phyloP scores from a whole-genome alignment of 805 yeast genomes.

The Saccharomyces mikatae region DNA sequence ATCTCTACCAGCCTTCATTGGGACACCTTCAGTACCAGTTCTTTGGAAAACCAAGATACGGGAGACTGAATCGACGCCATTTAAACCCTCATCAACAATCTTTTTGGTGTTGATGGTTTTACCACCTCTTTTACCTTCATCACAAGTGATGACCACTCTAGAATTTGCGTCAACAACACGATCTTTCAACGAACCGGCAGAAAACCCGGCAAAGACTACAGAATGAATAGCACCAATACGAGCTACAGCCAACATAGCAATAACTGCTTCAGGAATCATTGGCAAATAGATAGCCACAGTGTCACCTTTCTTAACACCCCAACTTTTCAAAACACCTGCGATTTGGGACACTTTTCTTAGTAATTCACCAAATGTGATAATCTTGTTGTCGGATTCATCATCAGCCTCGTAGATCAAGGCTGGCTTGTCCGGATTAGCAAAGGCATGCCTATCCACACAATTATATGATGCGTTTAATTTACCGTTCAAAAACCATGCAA shows the following conservation, averaged over 20 bases:
- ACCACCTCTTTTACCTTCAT: conserved; percentile 89
- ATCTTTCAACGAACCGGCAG: conserved; percentile 82
- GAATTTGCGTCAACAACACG: conserved; percentile 82
- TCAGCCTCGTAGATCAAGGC: conserved; percentile 92
- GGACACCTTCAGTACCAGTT: conserved; percentile 68
- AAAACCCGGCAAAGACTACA: conserved; percentile 94
- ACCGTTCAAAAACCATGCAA: conserved; percentile 93
- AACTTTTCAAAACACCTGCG: conserved; percentile 71
- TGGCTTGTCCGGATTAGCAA: conserved; percentile 72
- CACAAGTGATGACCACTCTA: conserved; percentile 79
- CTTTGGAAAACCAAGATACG: conserved; percentile 84
- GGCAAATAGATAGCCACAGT: conserved; percentile 95
- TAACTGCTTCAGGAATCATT: conserved; percentile 94
- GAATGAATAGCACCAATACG: conserved; percentile 95
- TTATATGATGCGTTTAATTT: conserved; percentile 87
- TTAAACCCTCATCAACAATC: conserved; percentile 90
- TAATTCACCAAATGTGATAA: conserved; percentile 78
- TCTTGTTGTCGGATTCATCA: conserved; percentile 65
- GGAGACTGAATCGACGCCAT: conserved; percentile 60
- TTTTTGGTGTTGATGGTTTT: conserved; percentile 80
- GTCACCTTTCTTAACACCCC: conserved; percentile 92
- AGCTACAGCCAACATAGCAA: conserved; percentile 87
- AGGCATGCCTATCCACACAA: conserved; percentile 93
- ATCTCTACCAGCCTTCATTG: conserved; percentile 75
- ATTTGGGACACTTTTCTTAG: conserved; percentile 76